Evolutionary conservation across 331 rosid genomes (phyloP).

Genomic region (Rhamnella rubrinervis): DNA sequence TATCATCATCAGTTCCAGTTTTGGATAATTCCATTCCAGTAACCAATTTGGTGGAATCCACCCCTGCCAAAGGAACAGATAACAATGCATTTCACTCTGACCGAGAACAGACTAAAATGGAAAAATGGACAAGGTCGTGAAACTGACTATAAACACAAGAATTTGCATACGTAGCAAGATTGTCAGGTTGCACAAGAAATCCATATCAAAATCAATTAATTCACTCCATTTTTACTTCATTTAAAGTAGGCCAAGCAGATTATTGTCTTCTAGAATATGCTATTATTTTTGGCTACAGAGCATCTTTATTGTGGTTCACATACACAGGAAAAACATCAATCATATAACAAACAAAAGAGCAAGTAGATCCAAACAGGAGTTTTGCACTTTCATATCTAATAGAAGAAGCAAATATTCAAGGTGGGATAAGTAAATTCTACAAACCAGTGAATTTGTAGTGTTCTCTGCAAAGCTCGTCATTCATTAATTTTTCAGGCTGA

Average conservation of each 20-base stretch:
- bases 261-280: not conserved
- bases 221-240: too few species aligned
- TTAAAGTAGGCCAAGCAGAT: not conserved
- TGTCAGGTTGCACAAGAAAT: not conserved
- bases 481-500: conserved; percentile 33
- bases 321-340: conserved; percentile 3
- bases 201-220: not conserved
- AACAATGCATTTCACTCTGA: conserved; percentile 25
- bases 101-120: not conserved
- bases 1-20: conserved; percentile 34
- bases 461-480: conserved; percentile 31
- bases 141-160: conserved; percentile 25
- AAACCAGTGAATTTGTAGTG: conserved; percentile 39
- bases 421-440: conserved; percentile 13
- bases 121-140: too few species aligned
- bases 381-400: not conserved
- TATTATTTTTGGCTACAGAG: not conserved
- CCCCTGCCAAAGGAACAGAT: conserved; percentile 31
- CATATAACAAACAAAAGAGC: not conserved
- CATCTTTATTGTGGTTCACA: not conserved
- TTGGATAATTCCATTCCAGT: conserved; percentile 28
- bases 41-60: conserved; percentile 27
- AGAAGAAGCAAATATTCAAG: not conserved
- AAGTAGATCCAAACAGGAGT: not conserved
- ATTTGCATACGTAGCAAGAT: conserved; percentile 6